A percentile compares a stretch with the other conserved stretches of the same genome.
Conservation (phyloP, 2,329 filamentous ascomycete genomes). For the Boeremia lycopersici region DNA sequence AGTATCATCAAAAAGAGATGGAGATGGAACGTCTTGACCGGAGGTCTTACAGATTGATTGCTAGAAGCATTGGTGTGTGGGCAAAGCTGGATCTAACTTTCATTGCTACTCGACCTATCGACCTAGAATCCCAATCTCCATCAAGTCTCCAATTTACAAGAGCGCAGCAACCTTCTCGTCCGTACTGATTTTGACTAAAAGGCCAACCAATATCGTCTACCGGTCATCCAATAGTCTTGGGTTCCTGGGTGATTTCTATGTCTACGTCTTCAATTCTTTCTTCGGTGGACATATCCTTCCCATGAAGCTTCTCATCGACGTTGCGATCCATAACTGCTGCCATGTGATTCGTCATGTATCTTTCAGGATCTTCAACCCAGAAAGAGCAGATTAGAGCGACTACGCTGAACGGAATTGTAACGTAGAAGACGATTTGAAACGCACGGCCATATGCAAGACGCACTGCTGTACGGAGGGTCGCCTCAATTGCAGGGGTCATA, state of each 20-base stretch:
- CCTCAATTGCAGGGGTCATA: neutral
- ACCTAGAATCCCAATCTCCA: too few species aligned
- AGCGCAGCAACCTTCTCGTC: neutral
- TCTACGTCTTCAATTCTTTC: neutral
- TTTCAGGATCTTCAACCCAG: conserved; percentile 1
- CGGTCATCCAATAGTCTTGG: neutral
- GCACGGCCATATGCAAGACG: conserved; percentile 4
- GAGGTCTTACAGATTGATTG: too few species aligned
- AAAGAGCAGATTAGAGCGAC: conserved; percentile 2
- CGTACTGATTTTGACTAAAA: neutral
- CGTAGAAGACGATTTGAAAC: conserved; percentile 1
- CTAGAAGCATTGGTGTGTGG: too few species aligned
- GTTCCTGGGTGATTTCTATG: neutral
- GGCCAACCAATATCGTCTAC: neutral
- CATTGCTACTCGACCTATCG: too few species aligned
- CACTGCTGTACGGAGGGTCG: neutral
- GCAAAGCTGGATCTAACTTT: too few species aligned
- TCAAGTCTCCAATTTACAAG: too few species aligned
- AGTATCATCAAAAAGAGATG: too few species aligned
- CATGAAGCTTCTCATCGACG: neutral
- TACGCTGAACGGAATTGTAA: conserved; percentile 2
- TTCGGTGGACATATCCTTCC: neutral
- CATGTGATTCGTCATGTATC: neutral
- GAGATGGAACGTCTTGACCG: too few species aligned
- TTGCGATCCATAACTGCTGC: neutral